Conservation (phyloP, 2,329 filamentous ascomycete genomes). For the Aspergillus ibericus region DNA sequence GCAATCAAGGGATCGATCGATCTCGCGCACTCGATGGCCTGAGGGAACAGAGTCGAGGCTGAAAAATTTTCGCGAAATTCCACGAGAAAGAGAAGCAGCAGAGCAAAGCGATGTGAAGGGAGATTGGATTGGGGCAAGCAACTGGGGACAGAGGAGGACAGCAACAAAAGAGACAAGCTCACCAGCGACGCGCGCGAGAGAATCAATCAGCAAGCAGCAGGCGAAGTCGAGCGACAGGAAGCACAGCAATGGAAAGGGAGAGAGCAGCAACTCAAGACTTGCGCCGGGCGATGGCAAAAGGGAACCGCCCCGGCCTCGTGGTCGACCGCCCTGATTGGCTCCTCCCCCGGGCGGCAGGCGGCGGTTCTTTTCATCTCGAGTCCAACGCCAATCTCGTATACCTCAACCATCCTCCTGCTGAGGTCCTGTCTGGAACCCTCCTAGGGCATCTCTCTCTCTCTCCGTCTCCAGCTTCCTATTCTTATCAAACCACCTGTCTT, state of each 20-base stretch:
- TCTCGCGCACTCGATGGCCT: not conserved
- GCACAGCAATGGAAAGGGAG: not conserved
- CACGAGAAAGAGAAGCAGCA: not conserved
- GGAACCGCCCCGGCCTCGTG: not conserved
- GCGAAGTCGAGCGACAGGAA: not conserved
- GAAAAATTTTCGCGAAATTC: not conserved
- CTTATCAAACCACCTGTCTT: no score
- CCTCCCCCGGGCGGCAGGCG: not conserved
- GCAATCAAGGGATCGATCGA: slow-evolving; percentile 1
- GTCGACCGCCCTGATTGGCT: not conserved
- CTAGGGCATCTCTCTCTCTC: no score
- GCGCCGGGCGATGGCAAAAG: not conserved
- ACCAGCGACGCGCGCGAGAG: not conserved
- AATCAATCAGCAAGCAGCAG: not conserved
- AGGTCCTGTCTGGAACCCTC: no score
- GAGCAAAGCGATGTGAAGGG: not conserved
- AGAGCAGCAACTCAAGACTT: not conserved
- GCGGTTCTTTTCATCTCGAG: not conserved
- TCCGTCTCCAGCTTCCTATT: not conserved
- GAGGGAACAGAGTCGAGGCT: not conserved
- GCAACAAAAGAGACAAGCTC: not conserved
- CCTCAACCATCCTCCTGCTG: not conserved
- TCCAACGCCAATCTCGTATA: no score
- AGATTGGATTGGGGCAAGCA: not conserved
- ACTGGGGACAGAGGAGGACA: not conserved